phyloP scores from a whole-genome alignment of 345 rosid species.

The Excoecaria agallocha region DNA sequence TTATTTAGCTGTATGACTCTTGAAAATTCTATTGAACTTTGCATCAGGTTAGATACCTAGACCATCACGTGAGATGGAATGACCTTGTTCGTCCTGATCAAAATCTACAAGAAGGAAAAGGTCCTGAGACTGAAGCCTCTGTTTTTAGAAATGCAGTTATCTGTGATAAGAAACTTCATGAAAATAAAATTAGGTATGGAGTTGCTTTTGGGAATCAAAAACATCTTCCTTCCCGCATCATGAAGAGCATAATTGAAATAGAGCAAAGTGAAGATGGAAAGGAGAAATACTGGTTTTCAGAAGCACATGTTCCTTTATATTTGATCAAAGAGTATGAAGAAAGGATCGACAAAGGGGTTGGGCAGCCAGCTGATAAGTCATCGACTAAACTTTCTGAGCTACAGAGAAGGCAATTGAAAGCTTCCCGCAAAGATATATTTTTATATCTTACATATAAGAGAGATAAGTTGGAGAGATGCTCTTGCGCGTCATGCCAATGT shows the following conservation, averaged over 20 bases:
- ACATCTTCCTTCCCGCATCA: conserved; percentile 89
- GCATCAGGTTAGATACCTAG: conserved; percentile 83
- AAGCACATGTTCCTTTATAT: conserved; percentile 73
- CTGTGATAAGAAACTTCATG: conserved; percentile 61
- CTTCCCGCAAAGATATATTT: conserved; percentile 66
- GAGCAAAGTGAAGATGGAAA: conserved; percentile 57
- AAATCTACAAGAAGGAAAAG: conserved; percentile 68
- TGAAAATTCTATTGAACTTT: conserved; percentile 25
- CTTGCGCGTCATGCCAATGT: conserved; percentile 70
- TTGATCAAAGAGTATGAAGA: conserved; percentile 87
- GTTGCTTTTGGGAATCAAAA: conserved; percentile 79
- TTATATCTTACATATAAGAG: conserved; percentile 59
- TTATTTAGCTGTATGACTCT: background rate
- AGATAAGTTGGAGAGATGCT: conserved; percentile 62
- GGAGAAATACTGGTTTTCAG: conserved; percentile 78
- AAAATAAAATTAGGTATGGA: conserved; percentile 63
- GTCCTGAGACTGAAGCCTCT: conserved; percentile 72
- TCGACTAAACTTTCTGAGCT: conserved; percentile 42
- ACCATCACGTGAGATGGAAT: conserved; percentile 81
- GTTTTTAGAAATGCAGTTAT: conserved; percentile 82
- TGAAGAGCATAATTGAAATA: conserved; percentile 64
- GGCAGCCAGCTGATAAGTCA: conserved; percentile 40
- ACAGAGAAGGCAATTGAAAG: conserved; percentile 70
- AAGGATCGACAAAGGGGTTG: conserved; percentile 31
- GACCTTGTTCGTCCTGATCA: conserved; percentile 86